phyloP scores from a whole-genome alignment of 140 eudicot species.

The Erigeron philadelphicus region DNA sequence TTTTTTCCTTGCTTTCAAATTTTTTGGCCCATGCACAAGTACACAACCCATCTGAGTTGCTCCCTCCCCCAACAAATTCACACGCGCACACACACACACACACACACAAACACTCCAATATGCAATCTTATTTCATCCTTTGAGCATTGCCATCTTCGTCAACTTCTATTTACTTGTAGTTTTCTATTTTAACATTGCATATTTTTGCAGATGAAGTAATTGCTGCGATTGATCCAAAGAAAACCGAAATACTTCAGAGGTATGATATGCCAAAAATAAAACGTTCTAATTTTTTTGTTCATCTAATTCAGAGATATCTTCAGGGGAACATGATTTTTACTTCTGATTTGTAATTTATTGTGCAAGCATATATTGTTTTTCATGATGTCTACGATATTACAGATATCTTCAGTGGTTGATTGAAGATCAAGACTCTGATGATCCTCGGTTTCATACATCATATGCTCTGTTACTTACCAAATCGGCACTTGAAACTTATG shows the following conservation, averaged over 20 bases:
- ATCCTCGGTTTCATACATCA: slow-evolving; percentile 70
- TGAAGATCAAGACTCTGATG: slow-evolving; percentile 89
- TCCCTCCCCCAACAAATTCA: no score
- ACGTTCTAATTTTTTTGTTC: neutral
- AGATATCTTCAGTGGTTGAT: slow-evolving; percentile 98
- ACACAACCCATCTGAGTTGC: no score
- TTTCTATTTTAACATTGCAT: slow-evolving; percentile 11
- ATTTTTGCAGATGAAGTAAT: slow-evolving; percentile 65
- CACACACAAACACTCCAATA: neutral
- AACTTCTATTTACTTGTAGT: neutral
- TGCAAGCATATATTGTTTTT: slow-evolving; percentile 2
- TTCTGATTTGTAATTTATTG: neutral
- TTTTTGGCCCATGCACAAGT: neutral
- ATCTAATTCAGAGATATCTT: slow-evolving; percentile 1
- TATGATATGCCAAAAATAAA: slow-evolving; percentile 18
- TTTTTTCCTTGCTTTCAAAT: slow-evolving; percentile 1
- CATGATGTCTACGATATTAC: slow-evolving; percentile 21
- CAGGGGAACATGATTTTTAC: neutral
- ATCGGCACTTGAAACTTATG: slow-evolving; percentile 66
- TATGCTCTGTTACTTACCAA: slow-evolving; percentile 84
- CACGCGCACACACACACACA: neutral
- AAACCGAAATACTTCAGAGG: slow-evolving; percentile 80
- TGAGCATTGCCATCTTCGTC: neutral
- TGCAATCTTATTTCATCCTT: neutral
- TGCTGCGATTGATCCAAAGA: slow-evolving; percentile 82